Evolutionary conservation across 73 alveolate genomes (phyloP).

Genomic region (Durusdinium trenchii): DNA sequence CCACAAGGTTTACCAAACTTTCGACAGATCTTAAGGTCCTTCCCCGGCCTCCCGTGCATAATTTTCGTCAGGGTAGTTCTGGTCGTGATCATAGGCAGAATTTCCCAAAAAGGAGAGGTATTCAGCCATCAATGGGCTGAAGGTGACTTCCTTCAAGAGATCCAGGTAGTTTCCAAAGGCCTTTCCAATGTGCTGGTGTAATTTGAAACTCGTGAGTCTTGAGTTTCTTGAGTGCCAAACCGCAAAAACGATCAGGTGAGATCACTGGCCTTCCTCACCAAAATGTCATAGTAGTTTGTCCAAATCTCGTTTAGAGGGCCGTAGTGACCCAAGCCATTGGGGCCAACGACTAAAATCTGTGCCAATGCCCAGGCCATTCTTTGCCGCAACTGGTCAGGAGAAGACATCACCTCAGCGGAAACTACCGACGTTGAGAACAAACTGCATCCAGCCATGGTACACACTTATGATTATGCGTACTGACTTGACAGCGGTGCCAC

Average conservation of each 20-base stretch:
- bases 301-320: conserved; percentile 33
- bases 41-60: conserved; percentile 87
- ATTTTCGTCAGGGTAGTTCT: conserved; percentile 89
- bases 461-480: no score
- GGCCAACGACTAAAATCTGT: conserved; percentile 59
- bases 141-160: conserved; percentile 71
- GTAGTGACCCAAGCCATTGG: conserved; percentile 15
- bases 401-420: conserved; percentile 14
- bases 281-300: conserved; percentile 62
- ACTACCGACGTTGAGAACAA: no score
- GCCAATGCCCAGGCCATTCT: conserved; percentile 89
- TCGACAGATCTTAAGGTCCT: no score
- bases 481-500: no score
- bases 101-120: conserved; percentile 63
- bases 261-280: conserved; percentile 37
- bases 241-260: not conserved
- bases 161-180: conserved; percentile 92
- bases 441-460: no score
- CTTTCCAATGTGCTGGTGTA: not conserved
- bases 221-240: not conserved
- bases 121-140: conserved; percentile 85
- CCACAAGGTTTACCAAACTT: no score
- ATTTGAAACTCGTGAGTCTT: not conserved
- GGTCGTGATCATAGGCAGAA: conserved; percentile 77
- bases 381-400: conserved; percentile 57